Evolutionary conservation across 1,139 yeast species (phyloP), one percentile per base, ranked within the genome.

Genomic region (Saccharomyces hybrid): DNA sequence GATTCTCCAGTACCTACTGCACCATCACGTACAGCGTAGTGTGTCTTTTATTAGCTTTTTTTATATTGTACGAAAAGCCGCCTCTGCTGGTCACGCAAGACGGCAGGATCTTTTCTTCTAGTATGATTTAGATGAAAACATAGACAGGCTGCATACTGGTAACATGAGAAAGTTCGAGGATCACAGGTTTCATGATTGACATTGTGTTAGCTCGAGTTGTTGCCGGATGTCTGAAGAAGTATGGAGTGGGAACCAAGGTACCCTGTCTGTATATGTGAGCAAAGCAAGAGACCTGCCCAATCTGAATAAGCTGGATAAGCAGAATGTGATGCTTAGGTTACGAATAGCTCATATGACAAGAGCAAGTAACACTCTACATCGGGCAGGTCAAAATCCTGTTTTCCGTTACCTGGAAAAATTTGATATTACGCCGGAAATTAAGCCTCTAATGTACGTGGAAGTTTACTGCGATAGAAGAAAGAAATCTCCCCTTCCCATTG

Each of bases 341-440:
- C 74, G 97, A 56, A 76, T 90, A 3, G 95, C 91, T n/a, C 86
- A 88, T 54, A 80, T 80, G 57, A 93, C 95, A 25, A 80, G 85
- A 61, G 81, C 86, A 60, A 88, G 96, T 0, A 83, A 82, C 27
- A 76, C 88, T 0, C 82, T 86, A 57, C 79, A 80, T 59, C 73
- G 97, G 61, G 97, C 96, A 1, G 97, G 97, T 1, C 97, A 90
- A 68, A 86, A 88, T 2, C 97, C 97, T 0, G 81, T 78, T 48
- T 90, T 96, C 88, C 86, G 88, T 58, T 85, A 84, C 61, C 91
- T 88, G 61, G 77, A 84, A 50, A 76, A 93, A 61, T 89, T 87
- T 70, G 78, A 80, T 47, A 65, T 86, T 42, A 76, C 83, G 1
- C 76, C 86, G 25, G 86, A 84, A 48, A 77, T 87, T 28, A 79